Evolutionary conservation across 352 stramenopile species (phyloP), one percentile per base, ranked within the genome.

Genomic region (Nothophytophthora sp.): DNA sequence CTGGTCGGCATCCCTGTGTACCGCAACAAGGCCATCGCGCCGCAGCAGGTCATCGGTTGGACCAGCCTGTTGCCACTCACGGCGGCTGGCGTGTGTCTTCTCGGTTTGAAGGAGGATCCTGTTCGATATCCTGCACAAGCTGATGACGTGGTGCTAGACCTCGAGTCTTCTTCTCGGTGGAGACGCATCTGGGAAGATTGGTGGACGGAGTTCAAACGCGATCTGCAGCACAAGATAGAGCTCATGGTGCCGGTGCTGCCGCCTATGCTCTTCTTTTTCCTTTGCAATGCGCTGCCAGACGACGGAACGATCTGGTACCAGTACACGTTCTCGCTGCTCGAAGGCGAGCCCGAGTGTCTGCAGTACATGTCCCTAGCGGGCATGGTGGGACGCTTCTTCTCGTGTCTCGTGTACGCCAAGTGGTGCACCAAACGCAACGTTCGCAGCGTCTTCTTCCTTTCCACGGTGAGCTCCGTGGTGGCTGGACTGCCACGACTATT

Each of bases 281-380:
- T 93, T 22, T 93, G 73, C 48, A 90, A 76, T 38, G 81, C 83
- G 20, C 59, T 92, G 1, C 83, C 82, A 0, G 57, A 43, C 5
- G 83, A 88, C 35, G 77, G 81, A 23, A 81, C 60, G 2, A 60
- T 92, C 23, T 93, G 83, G 83, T 91, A 90, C 55, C 83, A 93
- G 66, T 93, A 93, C 68, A 85, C 67, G 49, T 91, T 70, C 51
- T 72, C 64, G 37, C 55, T 93, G 32, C 69, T 92, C 0, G 53
- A 56, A 15, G 60, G 88, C 40, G 46, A 77, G 35, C 70, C 43
- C 36, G 78, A 89, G 55, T 93, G 83, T 53, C 23, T 90, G 37
- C 83, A 93, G 60, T 93, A 92, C 55, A 71, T 76, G 50, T 77
- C 47, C 0, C 60, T 92, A 10, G 77, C 72, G 0, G 80, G 73